A percentile compares a stretch with the other conserved stretches of the same genome.
Evolutionary conservation across 345 rosid species (phyloP).

Genomic region (Melastoma malabathricum): DNA sequence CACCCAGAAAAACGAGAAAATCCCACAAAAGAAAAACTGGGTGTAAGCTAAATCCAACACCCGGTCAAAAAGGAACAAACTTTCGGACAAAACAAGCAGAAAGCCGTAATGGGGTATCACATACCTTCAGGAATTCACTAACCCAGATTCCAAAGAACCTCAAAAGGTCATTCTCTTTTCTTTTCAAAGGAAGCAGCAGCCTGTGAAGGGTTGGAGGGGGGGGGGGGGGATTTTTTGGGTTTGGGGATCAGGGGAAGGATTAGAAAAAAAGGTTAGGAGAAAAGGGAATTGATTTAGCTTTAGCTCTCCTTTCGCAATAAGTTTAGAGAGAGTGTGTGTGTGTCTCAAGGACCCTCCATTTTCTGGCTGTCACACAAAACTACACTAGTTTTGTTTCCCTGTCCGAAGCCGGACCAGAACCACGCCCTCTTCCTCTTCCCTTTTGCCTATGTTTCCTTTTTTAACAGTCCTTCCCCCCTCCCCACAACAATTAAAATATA

Average conservation of each 20-base stretch:
- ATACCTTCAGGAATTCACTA: too few species aligned
- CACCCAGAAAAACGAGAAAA: too few species aligned
- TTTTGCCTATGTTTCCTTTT: not conserved
- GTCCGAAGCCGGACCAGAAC: slow-evolving; percentile 25
- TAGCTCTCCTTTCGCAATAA: not conserved
- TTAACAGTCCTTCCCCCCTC: too few species aligned
- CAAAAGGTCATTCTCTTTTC: slow-evolving; percentile 2
- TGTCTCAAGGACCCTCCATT: slow-evolving; percentile 42
- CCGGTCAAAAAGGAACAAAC: too few species aligned
- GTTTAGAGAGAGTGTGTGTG: slow-evolving; percentile 10
- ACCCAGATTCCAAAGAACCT: not conserved
- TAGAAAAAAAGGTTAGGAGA: not conserved
- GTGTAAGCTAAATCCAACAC: too few species aligned
- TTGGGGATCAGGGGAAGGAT: slow-evolving; percentile 3
- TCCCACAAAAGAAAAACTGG: too few species aligned
- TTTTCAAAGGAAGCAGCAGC: slow-evolving; percentile 1
- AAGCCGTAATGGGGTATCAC: too few species aligned
- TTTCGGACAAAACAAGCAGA: too few species aligned
- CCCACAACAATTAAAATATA: too few species aligned
- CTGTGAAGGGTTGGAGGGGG: too few species aligned
- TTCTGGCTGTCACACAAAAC: slow-evolving; percentile 12
- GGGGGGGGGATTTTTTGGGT: not conserved
- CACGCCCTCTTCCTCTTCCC: slow-evolving; percentile 2
- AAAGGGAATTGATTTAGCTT: not conserved
- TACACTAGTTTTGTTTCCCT: slow-evolving; percentile 21